These are phyloP conservation scores for Lentinus brumalis DNA, from an alignment of 768 basidiomycete genomes.

Conservation along the genomic window DNA sequence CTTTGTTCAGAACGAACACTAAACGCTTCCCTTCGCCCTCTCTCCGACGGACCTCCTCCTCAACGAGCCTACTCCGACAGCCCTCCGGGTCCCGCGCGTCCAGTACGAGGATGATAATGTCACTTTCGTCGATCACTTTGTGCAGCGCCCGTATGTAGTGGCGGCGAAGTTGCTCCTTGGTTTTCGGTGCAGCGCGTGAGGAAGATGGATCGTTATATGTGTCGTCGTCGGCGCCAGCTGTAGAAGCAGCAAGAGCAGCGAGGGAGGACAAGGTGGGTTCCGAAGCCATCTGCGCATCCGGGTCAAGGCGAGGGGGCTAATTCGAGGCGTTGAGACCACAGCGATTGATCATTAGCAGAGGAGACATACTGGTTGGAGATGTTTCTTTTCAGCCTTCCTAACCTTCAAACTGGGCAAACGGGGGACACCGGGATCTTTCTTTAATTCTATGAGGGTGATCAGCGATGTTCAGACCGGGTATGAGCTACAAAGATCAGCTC, in stretches of 20 bases:
- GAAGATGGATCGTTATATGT: constrained; percentile 33
- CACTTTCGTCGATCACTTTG: constrained; percentile 92
- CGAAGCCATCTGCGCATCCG: constrained; percentile 71
- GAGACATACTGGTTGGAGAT: constrained; percentile 6
- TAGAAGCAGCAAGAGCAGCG: constrained; percentile 49
- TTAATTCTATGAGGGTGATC: constrained; percentile 55
- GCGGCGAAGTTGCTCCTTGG: constrained; percentile 68
- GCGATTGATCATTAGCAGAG: background rate
- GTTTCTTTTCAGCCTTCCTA: constrained; percentile 51
- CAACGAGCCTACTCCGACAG: constrained; percentile 87
- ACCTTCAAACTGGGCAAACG: constrained; percentile 75
- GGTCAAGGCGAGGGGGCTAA: constrained; percentile 37
- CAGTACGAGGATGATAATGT: constrained; percentile 86
- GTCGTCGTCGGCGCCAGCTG: constrained; percentile 22
- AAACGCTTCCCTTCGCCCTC: constrained; percentile 90
- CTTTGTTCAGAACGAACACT: constrained; percentile 95
- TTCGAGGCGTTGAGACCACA: background rate
- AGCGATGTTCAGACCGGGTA: background rate
- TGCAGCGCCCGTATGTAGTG: constrained; percentile 80
- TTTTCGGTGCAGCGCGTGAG: constrained; percentile 40
- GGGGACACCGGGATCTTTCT: constrained; percentile 89
- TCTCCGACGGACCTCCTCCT: constrained; percentile 87
- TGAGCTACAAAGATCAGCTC: background rate
- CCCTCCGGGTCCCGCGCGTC: constrained; percentile 97
- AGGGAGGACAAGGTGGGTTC: constrained; percentile 70